Evolutionary conservation across 2,329 filamentous ascomycete species (phyloP), one percentile per base, ranked within the genome.

Genomic region (Aschersonia sp.): DNA sequence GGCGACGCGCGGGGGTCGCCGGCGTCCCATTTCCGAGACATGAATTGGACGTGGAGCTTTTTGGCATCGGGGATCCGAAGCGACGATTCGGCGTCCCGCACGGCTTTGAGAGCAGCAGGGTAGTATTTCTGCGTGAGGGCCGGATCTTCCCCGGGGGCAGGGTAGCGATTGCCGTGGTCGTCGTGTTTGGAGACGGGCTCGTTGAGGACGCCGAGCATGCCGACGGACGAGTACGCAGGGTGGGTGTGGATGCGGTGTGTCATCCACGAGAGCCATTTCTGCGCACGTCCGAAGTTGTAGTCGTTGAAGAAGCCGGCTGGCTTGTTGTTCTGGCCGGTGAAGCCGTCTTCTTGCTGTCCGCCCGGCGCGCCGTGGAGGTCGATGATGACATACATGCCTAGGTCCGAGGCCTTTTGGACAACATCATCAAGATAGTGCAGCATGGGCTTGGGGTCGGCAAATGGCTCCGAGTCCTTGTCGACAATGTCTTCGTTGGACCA

Each of bases 131-230:
- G 50, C 4, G 53, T 29, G 9, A 58, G 45, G 10, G 51, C 51
- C 9, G 56, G 55, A 20, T 48, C 52, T 46, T 58, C 31, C 7
- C 55, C 56, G 31, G 55, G 55, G 30, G 55, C 55, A 2, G 56
- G 56, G 46, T 55, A 58, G 29, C 55, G 55, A 45, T 32, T 32
- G 30, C 30, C 45, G 7, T 2, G 4, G 6, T 30, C 51, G 43
- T 56, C 54, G 45, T 56, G 55, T 12, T 43, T 46, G 4, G 54
- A 66, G 29, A 70, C 57, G 30, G 51, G 51, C 50, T 53, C 76
- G 58, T 79, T 80, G 53, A 78, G 63, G 7, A 80, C 64, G 55
- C 75, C 70, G 10, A 81, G 60, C 70, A 76, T 79, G 20, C 77
- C 76, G 31, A 80, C 76, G 40, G 71, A 77, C 41, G 70, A 62